A percentile compares a stretch with the other conserved stretches of the same genome.
These are phyloP conservation scores for Kandelia obovata DNA, from an alignment of 345 rosid genomes.

Conservation along the genomic window DNA sequence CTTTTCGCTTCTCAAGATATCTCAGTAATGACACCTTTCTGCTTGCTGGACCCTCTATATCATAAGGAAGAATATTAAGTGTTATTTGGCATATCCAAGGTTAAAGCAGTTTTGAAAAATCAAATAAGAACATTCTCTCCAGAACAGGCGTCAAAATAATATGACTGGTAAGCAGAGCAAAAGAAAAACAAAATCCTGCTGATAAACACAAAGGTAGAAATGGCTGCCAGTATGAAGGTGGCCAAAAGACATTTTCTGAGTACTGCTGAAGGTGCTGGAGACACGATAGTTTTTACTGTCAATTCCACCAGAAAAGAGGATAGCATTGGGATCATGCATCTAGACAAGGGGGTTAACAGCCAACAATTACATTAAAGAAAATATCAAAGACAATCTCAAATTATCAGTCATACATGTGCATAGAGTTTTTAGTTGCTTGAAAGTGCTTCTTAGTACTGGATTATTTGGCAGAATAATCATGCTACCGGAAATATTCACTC, in stretches of 20 bases:
- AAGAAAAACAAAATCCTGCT: no score
- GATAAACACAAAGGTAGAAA: not conserved
- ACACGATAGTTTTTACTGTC: not conserved
- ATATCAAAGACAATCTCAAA: not conserved
- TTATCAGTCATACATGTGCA: no score
- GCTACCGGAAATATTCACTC: no score
- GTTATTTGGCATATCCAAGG: constrained; percentile 6
- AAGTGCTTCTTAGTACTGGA: not conserved
- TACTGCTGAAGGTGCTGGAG: no score
- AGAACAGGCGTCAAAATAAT: not conserved
- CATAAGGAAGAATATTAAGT: constrained; percentile 33
- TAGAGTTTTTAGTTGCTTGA: no score
- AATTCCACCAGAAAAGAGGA: not conserved
- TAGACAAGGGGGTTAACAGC: not conserved
- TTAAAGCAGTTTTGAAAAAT: not conserved
- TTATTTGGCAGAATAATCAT: no score
- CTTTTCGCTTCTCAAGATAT: constrained; percentile 71
- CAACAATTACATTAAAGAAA: not conserved
- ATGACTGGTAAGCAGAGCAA: not conserved
- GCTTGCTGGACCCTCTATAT: constrained; percentile 64
- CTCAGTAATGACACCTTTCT: constrained; percentile 65
- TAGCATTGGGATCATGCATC: not conserved
- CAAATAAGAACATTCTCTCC: not conserved
- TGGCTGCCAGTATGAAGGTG: not conserved
- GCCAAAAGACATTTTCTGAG: no score